Conservation (phyloP, 1,284 basidiomycete genomes). For the Termitomyces sp. region DNA sequence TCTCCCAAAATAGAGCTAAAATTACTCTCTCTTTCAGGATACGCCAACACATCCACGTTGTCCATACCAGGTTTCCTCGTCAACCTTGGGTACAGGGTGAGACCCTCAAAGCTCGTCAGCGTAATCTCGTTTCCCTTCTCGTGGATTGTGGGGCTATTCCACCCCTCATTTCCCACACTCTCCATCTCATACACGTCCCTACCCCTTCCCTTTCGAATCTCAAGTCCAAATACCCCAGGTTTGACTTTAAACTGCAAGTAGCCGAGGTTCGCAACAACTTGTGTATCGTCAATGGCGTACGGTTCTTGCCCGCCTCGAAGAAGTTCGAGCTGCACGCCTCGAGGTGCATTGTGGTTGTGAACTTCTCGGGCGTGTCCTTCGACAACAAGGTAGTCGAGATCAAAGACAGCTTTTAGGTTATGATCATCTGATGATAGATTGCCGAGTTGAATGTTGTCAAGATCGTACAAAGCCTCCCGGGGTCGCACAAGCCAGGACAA, state of each 20-base stretch:
- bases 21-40: constrained; percentile 28
- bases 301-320: constrained; percentile 36
- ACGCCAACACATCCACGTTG: constrained; percentile 70
- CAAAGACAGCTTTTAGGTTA: constrained; percentile 78
- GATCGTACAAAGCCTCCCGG: constrained; percentile 82
- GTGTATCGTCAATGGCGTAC: constrained; percentile 70
- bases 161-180: constrained; percentile 80
- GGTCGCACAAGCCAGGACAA: constrained; percentile 92
- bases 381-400: constrained; percentile 87
- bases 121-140: constrained; percentile 68
- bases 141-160: constrained; percentile 69
- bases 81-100: constrained; percentile 84
- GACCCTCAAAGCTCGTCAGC: constrained; percentile 82
- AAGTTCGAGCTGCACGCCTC: constrained; percentile 84
- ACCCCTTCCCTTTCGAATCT: constrained; percentile 80
- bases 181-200: constrained; percentile 78
- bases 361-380: constrained; percentile 90
- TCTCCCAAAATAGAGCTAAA: constrained; percentile 37
- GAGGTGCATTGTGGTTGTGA: constrained; percentile 58
- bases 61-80: constrained; percentile 74
- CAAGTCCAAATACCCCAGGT: constrained; percentile 82
- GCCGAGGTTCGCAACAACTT: constrained; percentile 91
- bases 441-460: constrained; percentile 91
- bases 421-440: constrained; percentile 56
- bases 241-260: constrained; percentile 95